Base-by-base conservation (phyloP, 192 early-diverging fungal species). In the Chytriomyces confervae region DNA sequence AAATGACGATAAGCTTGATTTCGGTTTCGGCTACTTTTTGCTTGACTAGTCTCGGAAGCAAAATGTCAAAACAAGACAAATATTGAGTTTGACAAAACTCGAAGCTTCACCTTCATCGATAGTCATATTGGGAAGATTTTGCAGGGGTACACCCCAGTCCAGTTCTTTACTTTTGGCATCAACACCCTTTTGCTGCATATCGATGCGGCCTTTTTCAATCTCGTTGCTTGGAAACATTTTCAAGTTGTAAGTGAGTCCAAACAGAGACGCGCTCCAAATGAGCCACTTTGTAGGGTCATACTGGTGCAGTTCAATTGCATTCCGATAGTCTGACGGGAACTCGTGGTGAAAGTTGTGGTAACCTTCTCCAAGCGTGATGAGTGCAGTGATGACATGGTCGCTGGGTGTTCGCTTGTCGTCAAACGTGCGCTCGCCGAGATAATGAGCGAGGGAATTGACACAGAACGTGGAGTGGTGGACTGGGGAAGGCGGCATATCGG, bases 141-240 rank as follows among this genome's bases (percentile, higher is more conserved):
- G 51, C n/a, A 78, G 3, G 0, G 77, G 77, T 8, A 70, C 68
- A 23, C 77, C 77, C n/a, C 57, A 98, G 51, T 91, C 80, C 46
- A 97, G 83, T 50, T 69, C 75, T 36, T 78, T 78, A 74, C 89
- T 91, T 66, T 88, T 78, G 24, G 72, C 78, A 45, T 86, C 85
- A 46, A 93, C 83, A 75, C 91, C 90, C 86, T 95, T 91, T 82
- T 94, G 85, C 83, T 90, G 79, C 95, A 97, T 97, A 53, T 87
- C 81, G 44, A 95, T 80, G 11, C 85, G 83, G 45, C 84, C 87
- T 72, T 89, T 89, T 36, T 81, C 62, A 50, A 89, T 82, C 67
- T 86, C 86, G 79, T 86, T 84, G n/a, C 83, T 63, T 49, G 80
- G 81, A 65, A 87, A 80, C 53, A 50, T 77, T 69, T 84, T 83